phyloP scores from a whole-genome alignment of 2,329 filamentous ascomycete species.

The Fusarium acutatum region DNA sequence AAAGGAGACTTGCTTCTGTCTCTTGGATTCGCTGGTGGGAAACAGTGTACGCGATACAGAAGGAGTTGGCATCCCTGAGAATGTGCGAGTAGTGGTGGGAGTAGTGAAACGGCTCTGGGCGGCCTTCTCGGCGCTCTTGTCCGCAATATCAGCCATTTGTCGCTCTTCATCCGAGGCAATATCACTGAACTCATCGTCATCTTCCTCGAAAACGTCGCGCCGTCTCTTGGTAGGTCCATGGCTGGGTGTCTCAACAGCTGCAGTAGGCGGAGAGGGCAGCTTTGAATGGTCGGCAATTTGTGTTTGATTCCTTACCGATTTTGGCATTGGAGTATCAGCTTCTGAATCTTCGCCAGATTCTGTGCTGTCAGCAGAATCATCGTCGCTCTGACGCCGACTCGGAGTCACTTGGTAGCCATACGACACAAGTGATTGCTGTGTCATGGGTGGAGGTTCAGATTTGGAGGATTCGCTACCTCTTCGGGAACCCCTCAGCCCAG shows the following conservation, averaged over 20 bases:
- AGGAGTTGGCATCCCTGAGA: constrained; percentile 45
- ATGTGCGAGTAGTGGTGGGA: constrained; percentile 34
- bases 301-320: not conserved
- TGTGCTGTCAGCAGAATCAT: constrained; percentile 2
- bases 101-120: constrained; percentile 36
- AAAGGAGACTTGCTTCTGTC: constrained; percentile 46
- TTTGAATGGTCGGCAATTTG: not conserved
- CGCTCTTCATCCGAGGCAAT: constrained; percentile 52
- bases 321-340: not conserved
- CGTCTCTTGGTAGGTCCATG: constrained; percentile 43
- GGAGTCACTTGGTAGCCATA: constrained; percentile 44
- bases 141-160: constrained; percentile 48
- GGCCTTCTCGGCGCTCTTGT: constrained; percentile 46
- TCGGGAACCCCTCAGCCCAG: constrained; percentile 18
- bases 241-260: constrained; percentile 26
- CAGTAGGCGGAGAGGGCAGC: not conserved
- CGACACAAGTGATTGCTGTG: constrained; percentile 42
- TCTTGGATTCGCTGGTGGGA: constrained; percentile 41
- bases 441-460: constrained; percentile 42
- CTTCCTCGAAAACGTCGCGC: constrained; percentile 40
- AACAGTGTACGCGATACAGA: constrained; percentile 50
- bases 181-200: constrained; percentile 46
- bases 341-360: constrained; percentile 25
- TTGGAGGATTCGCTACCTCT: constrained; percentile 17
- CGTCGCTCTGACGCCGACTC: constrained; percentile 21